Percentiles rank a stretch among this genome's conserved stretches.
These are phyloP conservation scores for Solanum ahanhuiri DNA, from an alignment of 257 asterid genomes.

Conservation along the genomic window DNA sequence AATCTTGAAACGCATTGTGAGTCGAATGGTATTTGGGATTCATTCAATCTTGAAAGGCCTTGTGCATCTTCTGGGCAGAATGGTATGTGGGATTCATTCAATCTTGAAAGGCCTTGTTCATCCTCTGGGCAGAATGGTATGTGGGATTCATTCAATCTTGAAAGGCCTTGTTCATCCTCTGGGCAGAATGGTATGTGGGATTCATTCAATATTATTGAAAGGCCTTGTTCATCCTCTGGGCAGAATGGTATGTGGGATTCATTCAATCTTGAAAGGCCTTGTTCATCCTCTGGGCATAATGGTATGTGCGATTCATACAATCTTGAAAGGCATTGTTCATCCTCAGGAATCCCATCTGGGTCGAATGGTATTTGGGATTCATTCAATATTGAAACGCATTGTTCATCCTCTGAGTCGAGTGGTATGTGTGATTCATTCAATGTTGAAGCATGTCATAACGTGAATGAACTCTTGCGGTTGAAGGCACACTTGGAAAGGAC, in stretches of 20 bases:
- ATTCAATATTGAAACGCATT: not conserved
- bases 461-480: not conserved
- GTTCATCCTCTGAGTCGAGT: not conserved
- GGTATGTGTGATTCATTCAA: not conserved
- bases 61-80: not conserved
- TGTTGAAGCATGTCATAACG: not conserved
- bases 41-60: no score
- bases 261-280: not conserved
- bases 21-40: no score
- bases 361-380: not conserved
- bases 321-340: not conserved
- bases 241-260: not conserved
- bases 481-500: not conserved
- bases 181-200: not conserved
- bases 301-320: no score
- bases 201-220: not conserved
- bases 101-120: not conserved
- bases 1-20: no score
- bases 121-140: not conserved
- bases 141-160: not conserved
- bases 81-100: no score
- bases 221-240: not conserved
- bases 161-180: not conserved
- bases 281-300: no score
- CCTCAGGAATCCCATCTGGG: not conserved